These are phyloP conservation scores for Colletotrichum sp. DNA, from an alignment of 2,329 filamentous ascomycete genomes.

Conservation along the genomic window DNA sequence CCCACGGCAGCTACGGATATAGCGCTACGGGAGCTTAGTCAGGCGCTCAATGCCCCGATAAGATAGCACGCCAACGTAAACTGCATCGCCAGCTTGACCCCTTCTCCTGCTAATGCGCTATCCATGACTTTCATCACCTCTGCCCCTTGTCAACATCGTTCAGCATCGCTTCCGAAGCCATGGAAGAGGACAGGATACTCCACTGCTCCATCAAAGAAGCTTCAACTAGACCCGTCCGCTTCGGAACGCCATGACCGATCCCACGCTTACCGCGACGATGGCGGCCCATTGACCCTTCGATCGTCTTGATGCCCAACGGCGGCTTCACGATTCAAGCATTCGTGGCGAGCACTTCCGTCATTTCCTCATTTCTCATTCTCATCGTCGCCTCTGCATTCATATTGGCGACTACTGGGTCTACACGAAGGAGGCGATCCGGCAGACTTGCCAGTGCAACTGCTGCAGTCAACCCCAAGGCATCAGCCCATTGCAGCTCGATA, in stretches of 20 bases:
- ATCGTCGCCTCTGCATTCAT: not conserved
- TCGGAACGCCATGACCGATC: not conserved
- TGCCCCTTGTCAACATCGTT: not conserved
- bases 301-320: constrained; percentile 17
- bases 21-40: not conserved
- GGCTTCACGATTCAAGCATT: not conserved
- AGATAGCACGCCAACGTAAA: not conserved
- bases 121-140: not conserved
- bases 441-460: not conserved
- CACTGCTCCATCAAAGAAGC: not conserved
- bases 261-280: not conserved
- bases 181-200: not conserved
- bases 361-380: not conserved
- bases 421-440: not conserved
- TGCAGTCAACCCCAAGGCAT: not conserved
- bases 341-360: not conserved
- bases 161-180: not conserved
- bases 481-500: constrained; percentile 1
- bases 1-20: not conserved
- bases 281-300: not conserved
- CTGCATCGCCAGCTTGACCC: not conserved
- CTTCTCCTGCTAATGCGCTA: not conserved
- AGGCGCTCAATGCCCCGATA: not conserved
- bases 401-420: not conserved
- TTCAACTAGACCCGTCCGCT: not conserved